Base-by-base conservation (phyloP, 2,329 filamentous ascomycete species). In the Didymella keratinophila region DNA sequence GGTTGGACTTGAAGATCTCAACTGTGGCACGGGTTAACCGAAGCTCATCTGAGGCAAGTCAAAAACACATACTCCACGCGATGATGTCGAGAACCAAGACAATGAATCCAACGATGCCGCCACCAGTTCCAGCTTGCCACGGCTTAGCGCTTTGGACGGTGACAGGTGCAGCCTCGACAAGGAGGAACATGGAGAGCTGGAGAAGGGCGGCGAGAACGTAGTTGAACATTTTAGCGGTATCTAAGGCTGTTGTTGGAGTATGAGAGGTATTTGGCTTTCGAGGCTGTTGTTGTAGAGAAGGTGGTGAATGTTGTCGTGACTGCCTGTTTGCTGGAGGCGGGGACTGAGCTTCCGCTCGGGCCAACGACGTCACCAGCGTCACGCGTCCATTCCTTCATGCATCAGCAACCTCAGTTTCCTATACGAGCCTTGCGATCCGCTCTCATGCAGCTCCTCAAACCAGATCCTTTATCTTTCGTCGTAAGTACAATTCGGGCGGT, bases 1-100 rank as follows among this genome's bases (percentile, higher is more conserved):
- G 86, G 74, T 83, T 87, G 39, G 86, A 88, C 75, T 88, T 85
- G 56, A 89, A 77, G 63, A 89, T 83, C 76, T 89, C 87, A 66
- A 88, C 86, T 89, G 63, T 20, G 62, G 56, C 45, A 34, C 23
- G 45, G 36, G 61, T 73, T 55, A 73, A 66, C 63, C 36, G 18
- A 42, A 9, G 28, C 21, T 16, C 41, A 37, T 6, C n/a, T 7
- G 10, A 37, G 6, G 14, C 14, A 2, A 23, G 18, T 12, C n/a
- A n/a, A 11, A 30, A 45, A 3, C 11, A 80, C 85, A 27, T 79
- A 89, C 87, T 81, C 71, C 84, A 87, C 37, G 87, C 85, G 32
- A 89, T 82, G 37, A 89, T 83, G 63, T 89, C 86, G 8, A 89
- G 78, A 14, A 89, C 75, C 25, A 89, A 73, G 4, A 89, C 79